Evolutionary conservation across 257 asterid genomes (phyloP).

Genomic region (Salvia miltiorrhiza): DNA sequence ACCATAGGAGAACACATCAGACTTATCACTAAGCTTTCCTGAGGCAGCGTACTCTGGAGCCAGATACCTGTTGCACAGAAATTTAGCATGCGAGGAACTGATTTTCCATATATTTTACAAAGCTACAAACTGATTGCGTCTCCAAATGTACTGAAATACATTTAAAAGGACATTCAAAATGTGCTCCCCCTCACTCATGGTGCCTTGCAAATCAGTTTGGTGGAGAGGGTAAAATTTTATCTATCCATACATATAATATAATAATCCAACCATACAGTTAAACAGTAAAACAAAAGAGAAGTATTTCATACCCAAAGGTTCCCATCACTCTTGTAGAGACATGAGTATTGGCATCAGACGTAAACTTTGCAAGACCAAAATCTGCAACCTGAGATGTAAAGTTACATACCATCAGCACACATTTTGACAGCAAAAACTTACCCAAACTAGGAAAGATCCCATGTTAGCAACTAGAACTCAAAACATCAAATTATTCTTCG

Average conservation of each 20-base stretch:
- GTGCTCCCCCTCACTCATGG: background rate
- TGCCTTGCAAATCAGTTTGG: background rate
- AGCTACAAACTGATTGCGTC: background rate
- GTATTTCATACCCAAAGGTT: slow-evolving; percentile 67
- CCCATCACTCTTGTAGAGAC: slow-evolving; percentile 97
- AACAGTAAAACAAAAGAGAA: background rate
- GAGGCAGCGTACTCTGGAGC: slow-evolving; percentile 99
- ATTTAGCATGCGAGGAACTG: background rate
- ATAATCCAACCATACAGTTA: background rate
- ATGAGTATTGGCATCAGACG: slow-evolving; percentile 73
- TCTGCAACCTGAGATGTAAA: slow-evolving; percentile 79
- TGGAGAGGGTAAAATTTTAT: background rate
- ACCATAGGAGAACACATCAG: slow-evolving; percentile 97
- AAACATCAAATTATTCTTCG: background rate
- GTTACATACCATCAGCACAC: slow-evolving; percentile 7
- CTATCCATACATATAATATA: background rate
- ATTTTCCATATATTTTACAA: background rate
- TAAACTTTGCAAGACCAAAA: slow-evolving; percentile 82
- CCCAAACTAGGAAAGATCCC: background rate
- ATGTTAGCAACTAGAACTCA: background rate
- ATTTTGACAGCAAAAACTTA: background rate
- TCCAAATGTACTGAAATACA: background rate
- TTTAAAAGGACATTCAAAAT: background rate
- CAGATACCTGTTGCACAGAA: slow-evolving; percentile 52
- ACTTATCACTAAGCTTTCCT: slow-evolving; percentile 86